Percentiles rank a stretch among this genome's conserved stretches.
Evolutionary conservation across 2,329 filamentous ascomycete genomes (phyloP).

Genomic region (Gnomoniopsis sp.): DNA sequence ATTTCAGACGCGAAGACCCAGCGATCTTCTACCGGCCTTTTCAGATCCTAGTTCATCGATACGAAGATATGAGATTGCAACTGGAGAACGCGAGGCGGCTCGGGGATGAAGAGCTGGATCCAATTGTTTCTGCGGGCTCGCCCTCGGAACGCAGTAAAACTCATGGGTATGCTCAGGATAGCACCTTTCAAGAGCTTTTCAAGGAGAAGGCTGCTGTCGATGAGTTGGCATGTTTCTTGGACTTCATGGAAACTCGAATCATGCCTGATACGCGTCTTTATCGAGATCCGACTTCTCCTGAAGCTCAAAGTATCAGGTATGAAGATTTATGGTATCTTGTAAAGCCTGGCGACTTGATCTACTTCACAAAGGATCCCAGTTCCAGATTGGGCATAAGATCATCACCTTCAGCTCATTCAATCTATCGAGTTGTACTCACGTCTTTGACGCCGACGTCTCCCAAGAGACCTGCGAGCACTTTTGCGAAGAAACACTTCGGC

Average conservation of each 20-base stretch:
- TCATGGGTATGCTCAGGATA: neutral
- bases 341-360: neutral
- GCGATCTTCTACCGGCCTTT: neutral
- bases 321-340: slow-evolving; percentile 3
- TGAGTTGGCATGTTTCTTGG: neutral
- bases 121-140: neutral
- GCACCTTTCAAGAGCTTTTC: accelerated
- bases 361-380: neutral
- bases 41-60: neutral
- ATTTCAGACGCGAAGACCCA: neutral
- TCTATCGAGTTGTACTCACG: neutral
- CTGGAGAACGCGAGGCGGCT: neutral
- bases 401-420: neutral
- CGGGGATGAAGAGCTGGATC: neutral
- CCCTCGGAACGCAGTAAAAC: neutral
- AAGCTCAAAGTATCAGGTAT: neutral
- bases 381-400: accelerated
- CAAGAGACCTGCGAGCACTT: accelerated
- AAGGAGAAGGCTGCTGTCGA: neutral
- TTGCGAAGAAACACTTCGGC: neutral
- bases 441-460: accelerated
- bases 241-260: neutral
- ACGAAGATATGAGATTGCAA: neutral
- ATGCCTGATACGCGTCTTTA: neutral
- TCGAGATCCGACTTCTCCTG: neutral